Conservation (phyloP, 495 filamentous ascomycete species). For the Neurospora intermedia region DNA sequence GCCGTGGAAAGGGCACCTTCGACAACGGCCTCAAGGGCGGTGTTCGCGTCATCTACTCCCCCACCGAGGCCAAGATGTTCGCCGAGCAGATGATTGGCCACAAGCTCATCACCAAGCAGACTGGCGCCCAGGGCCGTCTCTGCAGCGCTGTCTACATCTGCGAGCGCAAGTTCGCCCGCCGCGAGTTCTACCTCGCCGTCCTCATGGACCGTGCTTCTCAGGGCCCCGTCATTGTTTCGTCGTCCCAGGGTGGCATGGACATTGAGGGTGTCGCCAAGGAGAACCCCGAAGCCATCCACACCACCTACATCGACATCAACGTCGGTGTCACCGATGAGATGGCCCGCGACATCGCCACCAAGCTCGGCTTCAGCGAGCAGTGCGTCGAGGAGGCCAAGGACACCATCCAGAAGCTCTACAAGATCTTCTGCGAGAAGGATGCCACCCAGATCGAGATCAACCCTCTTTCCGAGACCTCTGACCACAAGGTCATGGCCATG, state of each 20-base stretch:
- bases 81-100: conserved; percentile 99
- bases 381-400: conserved; percentile 89
- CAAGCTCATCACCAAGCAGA: conserved; percentile 99
- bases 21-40: conserved; percentile 98
- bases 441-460: conserved; percentile 99
- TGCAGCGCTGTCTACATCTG: conserved; percentile 97
- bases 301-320: conserved; percentile 88
- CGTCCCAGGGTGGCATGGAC: conserved; percentile 97
- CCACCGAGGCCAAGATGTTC: conserved; percentile 81
- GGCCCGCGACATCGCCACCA: conserved; percentile 75
- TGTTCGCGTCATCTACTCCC: conserved; percentile 95
- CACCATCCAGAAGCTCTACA: conserved; percentile 97
- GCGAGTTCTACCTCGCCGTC: conserved; percentile 97
- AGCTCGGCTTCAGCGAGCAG: conserved; percentile 93
- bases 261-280: conserved; percentile 98
- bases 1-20: conserved; percentile 92
- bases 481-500: conserved; percentile 97
- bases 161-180: conserved; percentile 97
- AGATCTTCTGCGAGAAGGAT: conserved; percentile 95
- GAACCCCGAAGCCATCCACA: conserved; percentile 88
- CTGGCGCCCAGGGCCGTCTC: conserved; percentile 77
- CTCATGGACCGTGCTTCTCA: conserved; percentile 94
- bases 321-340: conserved; percentile 91
- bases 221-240: conserved; percentile 89
- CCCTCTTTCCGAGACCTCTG: conserved; percentile 90